Conservation (phyloP, 169 alveolate genomes). For the Eimeria acervulina region DNA sequence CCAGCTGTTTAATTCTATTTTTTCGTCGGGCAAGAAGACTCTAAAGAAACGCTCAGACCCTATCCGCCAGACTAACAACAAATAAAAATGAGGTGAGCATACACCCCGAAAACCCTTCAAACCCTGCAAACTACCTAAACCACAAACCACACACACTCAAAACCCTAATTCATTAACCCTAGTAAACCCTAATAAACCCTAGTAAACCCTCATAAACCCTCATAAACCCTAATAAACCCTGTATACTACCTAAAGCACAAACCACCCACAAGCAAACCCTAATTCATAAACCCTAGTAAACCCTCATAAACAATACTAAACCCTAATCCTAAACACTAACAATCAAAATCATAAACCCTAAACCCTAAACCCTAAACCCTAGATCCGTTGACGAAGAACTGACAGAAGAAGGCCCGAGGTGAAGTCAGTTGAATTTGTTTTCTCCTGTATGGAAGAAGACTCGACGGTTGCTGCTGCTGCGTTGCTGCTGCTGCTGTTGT, state of each 20-base stretch:
- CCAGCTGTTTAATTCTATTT: slow-evolving; percentile 9
- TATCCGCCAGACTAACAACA: slow-evolving; percentile 75
- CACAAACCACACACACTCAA: background rate
- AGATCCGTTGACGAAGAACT: background rate
- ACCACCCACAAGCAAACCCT: background rate
- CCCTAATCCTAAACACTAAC: background rate
- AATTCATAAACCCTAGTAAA: background rate
- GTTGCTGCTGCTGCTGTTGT: background rate
- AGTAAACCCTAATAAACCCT: background rate
- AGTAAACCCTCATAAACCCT: background rate
- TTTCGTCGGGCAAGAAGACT: slow-evolving; percentile 77
- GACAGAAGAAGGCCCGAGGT: slow-evolving; percentile 3
- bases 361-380: slow-evolving; percentile 12
- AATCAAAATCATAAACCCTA: too few species aligned
- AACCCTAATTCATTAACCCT: background rate
- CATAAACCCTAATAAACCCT: background rate
- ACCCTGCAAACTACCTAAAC: background rate
- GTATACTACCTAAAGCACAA: too few species aligned
- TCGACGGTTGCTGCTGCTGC: background rate
- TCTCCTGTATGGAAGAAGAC: background rate
- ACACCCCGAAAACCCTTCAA: slow-evolving; percentile 47
- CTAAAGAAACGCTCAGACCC: slow-evolving; percentile 69
- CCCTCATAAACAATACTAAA: too few species aligned
- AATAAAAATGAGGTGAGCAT: slow-evolving; percentile 24
- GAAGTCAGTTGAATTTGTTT: background rate